Evolutionary conservation across 2,329 filamentous ascomycete genomes (phyloP).

Genomic region (Thielaviopsis cerberus): DNA sequence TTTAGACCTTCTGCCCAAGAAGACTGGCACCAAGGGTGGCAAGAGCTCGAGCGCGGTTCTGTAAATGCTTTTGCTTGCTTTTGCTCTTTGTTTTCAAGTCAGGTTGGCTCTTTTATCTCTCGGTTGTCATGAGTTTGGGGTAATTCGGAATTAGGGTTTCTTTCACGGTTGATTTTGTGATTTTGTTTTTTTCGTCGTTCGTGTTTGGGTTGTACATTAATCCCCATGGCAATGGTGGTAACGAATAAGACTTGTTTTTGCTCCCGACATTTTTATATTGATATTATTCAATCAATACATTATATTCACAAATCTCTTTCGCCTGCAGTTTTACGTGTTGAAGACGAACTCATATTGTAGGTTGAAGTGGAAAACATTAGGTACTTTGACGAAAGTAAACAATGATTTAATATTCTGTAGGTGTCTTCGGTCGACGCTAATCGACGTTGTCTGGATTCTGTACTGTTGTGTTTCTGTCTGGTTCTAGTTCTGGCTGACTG

Average conservation of each 20-base stretch:
- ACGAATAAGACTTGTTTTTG: conserved; percentile 35
- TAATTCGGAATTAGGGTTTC: conserved; percentile 50
- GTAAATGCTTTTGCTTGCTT: conserved; percentile 38
- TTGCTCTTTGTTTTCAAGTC: conserved; percentile 29
- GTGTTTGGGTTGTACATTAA: conserved; percentile 55
- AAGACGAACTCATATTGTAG: neutral
- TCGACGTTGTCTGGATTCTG: neutral
- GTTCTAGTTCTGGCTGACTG: neutral
- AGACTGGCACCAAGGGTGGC: conserved; percentile 79
- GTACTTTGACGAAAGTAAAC: neutral
- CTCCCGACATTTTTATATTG: conserved; percentile 5
- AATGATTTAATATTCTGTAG: neutral
- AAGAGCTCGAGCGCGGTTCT: conserved; percentile 90
- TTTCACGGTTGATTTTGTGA: conserved; percentile 31
- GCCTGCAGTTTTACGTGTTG: neutral
- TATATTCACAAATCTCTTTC: neutral
- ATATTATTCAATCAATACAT: conserved; percentile 2
- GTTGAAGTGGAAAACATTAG: neutral
- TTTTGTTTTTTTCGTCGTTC: conserved; percentile 33
- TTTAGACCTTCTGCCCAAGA: conserved; percentile 92
- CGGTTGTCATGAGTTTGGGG: conserved; percentile 68
- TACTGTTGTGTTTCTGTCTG: neutral
- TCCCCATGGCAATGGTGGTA: conserved; percentile 44
- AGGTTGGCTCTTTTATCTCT: conserved; percentile 36
- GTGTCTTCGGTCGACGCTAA: neutral